Conservation (phyloP, 345 rosid species). For the Melastoma malabathricum region DNA sequence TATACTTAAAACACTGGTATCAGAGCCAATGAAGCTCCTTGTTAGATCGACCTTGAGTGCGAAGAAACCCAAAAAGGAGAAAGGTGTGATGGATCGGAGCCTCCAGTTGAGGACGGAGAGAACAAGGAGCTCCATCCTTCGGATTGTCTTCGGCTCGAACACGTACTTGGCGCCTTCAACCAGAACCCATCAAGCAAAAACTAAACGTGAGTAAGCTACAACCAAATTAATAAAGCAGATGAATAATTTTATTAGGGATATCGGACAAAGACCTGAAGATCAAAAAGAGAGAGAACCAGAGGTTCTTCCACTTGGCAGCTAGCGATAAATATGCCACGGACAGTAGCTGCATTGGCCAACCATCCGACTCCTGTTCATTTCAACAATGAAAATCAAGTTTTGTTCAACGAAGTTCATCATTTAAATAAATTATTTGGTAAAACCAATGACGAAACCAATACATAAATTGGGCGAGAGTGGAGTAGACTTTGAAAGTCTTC, state of each 20-base stretch:
- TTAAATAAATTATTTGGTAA: no score
- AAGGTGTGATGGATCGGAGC: constrained; percentile 83
- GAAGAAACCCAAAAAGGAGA: constrained; percentile 67
- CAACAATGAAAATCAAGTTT: no score
- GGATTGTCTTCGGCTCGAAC: constrained; percentile 75
- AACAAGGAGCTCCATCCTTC: constrained; percentile 85
- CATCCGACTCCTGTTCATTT: no score
- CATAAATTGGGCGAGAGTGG: no score
- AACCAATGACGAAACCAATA: no score
- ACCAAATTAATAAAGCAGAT: constrained; percentile 9
- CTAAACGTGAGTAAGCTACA: no score
- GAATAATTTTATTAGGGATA: no score
- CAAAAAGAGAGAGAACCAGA: constrained; percentile 67
- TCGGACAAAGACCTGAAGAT: no score
- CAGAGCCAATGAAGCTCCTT: constrained; percentile 41
- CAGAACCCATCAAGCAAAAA: no score
- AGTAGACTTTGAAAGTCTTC: no score
- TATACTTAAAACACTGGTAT: no score
- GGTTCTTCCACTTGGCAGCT: constrained; percentile 99
- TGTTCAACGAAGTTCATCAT: no score
- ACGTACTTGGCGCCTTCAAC: constrained; percentile 59
- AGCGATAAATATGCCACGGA: constrained; percentile 83
- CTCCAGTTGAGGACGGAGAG: constrained; percentile 82
- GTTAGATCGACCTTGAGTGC: constrained; percentile 77
- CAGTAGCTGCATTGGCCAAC: constrained; percentile 92